Evolutionary conservation across 139 green algal species (phyloP).

Genomic region (Dunaliella sp.): DNA sequence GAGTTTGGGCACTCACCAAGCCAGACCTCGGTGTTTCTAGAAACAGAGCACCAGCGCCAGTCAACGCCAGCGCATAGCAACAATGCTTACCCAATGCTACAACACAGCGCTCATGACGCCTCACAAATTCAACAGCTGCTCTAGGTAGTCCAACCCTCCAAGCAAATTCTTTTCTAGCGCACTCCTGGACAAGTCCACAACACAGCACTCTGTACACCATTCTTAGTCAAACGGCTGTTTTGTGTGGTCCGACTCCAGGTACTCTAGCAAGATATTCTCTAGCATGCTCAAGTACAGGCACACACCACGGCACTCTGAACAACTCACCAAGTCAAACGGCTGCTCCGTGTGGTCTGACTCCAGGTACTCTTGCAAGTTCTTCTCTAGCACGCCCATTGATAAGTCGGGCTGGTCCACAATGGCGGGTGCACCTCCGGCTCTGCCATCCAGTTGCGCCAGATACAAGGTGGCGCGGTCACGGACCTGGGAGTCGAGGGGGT

Average conservation of each 20-base stretch:
- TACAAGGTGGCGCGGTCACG: conserved; percentile 94
- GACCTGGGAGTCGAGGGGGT: conserved; percentile 67
- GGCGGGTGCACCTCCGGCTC: conserved; percentile 44
- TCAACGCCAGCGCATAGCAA: too few relatives aligned
- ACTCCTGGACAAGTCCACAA: too few relatives aligned
- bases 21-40: too few relatives aligned
- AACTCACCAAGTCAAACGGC: conserved; percentile 78
- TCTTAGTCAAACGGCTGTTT: conserved; percentile 76
- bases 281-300: conserved; percentile 75
- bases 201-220: too few relatives aligned
- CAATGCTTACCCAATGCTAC: too few relatives aligned
- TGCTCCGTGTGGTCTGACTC: conserved; percentile 44
- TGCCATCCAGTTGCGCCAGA: conserved; percentile 79
- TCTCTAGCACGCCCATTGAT: conserved; percentile 78
- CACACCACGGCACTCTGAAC: too few relatives aligned
- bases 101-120: too few relatives aligned
- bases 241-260: conserved; percentile 65
- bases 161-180: too few relatives aligned
- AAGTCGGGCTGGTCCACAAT: conserved; percentile 57
- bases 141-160: too few relatives aligned
- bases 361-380: conserved; percentile 78
- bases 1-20: too few relatives aligned
- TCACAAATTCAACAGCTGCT: too few relatives aligned
- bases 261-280: conserved; percentile 75
- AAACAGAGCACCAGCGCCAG: too few relatives aligned